Percentiles rank a stretch among this genome's conserved stretches.
Evolutionary conservation across 306 rosid genomes (phyloP).

Genomic region (Leucaena leucocephala): DNA sequence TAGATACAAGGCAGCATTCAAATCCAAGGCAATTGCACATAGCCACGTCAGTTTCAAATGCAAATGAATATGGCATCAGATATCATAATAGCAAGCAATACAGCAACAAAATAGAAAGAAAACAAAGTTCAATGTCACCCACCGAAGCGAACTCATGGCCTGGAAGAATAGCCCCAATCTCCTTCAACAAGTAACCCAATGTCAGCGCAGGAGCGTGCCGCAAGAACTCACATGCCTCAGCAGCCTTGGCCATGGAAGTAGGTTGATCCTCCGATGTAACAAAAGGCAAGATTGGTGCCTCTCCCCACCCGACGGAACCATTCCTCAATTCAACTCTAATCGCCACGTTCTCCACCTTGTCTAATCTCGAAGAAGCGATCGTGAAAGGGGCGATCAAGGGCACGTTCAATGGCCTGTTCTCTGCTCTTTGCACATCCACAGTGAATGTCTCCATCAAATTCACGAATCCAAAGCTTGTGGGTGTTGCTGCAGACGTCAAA

Average conservation of each 20-base stretch:
- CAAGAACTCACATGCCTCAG: constrained; percentile 70
- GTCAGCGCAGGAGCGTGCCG: constrained; percentile 51
- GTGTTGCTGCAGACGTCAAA: constrained; percentile 38
- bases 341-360: constrained; percentile 84
- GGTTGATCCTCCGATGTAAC: constrained; percentile 93
- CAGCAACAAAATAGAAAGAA: neutral
- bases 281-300: constrained; percentile 82
- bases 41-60: neutral
- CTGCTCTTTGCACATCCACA: constrained; percentile 80
- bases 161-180: constrained; percentile 71
- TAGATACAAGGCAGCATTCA: neutral
- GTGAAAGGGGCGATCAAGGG: constrained; percentile 80
- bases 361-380: constrained; percentile 80
- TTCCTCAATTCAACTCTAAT: constrained; percentile 79
- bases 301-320: constrained; percentile 95
- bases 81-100: neutral
- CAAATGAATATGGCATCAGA: neutral
- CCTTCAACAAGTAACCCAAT: constrained; percentile 57
- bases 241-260: constrained; percentile 72
- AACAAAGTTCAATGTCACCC: constrained; percentile 41
- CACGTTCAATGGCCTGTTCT: constrained; percentile 75
- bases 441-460: constrained; percentile 69
- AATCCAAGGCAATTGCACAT: neutral
- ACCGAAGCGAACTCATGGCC: constrained; percentile 91
- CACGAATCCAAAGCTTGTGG: constrained; percentile 63